Percentiles rank a stretch among this genome's conserved stretches.
Evolutionary conservation across 1,284 basidiomycete genomes (phyloP).

Genomic region (Phlebopus sp.): DNA sequence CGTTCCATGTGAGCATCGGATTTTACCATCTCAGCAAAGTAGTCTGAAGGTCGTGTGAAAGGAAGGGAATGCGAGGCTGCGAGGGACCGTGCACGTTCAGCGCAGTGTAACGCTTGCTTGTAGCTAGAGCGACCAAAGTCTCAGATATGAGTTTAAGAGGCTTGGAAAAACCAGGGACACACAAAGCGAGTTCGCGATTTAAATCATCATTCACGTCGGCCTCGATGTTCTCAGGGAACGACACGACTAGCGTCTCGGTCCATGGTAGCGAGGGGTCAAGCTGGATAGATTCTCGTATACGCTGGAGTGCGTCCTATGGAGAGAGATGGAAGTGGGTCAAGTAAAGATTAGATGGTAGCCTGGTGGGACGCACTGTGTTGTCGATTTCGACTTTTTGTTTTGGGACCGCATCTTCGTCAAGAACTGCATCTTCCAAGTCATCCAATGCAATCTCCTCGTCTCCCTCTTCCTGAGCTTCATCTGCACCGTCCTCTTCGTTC

Average conservation of each 20-base stretch:
- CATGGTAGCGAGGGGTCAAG: conserved; percentile 76
- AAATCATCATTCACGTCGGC: conserved; percentile 88
- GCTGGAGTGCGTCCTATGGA: conserved; percentile 70
- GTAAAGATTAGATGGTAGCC: conserved; percentile 6
- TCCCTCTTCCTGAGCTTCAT: conserved; percentile 38
- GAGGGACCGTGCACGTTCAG: conserved; percentile 70
- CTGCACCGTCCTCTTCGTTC: conserved; percentile 18
- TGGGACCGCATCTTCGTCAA: conserved; percentile 78
- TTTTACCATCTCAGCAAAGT: conserved; percentile 99
- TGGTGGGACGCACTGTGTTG: conserved; percentile 62
- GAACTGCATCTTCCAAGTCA: conserved; percentile 53
- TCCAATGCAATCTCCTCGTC: conserved; percentile 62
- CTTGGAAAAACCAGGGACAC: conserved; percentile 32
- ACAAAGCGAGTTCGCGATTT: conserved; percentile 94
- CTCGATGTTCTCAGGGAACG: conserved; percentile 72
- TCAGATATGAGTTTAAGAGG: neutral
- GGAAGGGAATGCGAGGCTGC: conserved; percentile 76
- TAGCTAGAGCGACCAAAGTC: conserved; percentile 57
- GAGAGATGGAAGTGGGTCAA: neutral
- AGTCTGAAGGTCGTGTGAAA: conserved; percentile 92
- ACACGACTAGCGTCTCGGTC: conserved; percentile 81
- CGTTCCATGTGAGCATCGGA: conserved; percentile 97
- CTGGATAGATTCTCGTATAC: conserved; percentile 77
- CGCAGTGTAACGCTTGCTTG: conserved; percentile 89
- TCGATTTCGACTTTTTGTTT: conserved; percentile 80